Conservation (phyloP, 768 basidiomycete species). For the Postia placenta region DNA sequence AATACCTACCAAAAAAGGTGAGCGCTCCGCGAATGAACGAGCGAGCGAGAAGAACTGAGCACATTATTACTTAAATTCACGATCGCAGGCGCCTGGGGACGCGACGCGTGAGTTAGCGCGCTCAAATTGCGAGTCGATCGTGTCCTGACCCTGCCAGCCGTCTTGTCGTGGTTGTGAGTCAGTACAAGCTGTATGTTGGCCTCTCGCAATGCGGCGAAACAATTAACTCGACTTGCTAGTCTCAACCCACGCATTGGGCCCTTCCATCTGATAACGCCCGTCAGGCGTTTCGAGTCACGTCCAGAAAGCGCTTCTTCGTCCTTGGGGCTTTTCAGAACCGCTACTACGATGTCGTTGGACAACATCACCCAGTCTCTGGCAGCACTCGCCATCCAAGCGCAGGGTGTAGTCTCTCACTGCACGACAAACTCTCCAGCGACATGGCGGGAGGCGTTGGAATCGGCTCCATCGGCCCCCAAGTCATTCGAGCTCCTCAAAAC, state of each 20-base stretch:
- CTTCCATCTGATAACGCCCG: conserved; percentile 21
- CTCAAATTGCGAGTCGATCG: too few species aligned
- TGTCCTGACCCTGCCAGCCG: too few species aligned
- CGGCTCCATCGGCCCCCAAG: conserved; percentile 42
- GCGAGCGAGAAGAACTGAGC: too few species aligned
- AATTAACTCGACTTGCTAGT: neutral
- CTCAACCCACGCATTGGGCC: neutral
- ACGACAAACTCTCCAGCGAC: conserved; percentile 62
- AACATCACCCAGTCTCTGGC: conserved; percentile 36
- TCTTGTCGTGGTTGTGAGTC: too few species aligned
- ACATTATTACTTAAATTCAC: too few species aligned
- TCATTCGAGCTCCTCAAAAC: conserved; percentile 77
- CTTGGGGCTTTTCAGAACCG: neutral
- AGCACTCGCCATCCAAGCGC: conserved; percentile 49
- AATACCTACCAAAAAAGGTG: too few species aligned
- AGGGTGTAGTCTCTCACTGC: conserved; percentile 48
- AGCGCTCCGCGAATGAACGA: too few species aligned
- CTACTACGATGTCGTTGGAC: conserved; percentile 32
- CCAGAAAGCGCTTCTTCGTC: conserved; percentile 12
- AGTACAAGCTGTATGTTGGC: conserved; percentile 5
- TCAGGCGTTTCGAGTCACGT: conserved; percentile 19
- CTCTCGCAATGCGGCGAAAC: neutral
- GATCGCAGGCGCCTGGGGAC: too few species aligned
- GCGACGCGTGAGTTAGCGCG: too few species aligned
- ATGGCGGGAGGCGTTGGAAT: conserved; percentile 71